These are phyloP conservation scores for Dryas alaskensis DNA, from an alignment of 306 rosid genomes.

Conservation along the genomic window DNA sequence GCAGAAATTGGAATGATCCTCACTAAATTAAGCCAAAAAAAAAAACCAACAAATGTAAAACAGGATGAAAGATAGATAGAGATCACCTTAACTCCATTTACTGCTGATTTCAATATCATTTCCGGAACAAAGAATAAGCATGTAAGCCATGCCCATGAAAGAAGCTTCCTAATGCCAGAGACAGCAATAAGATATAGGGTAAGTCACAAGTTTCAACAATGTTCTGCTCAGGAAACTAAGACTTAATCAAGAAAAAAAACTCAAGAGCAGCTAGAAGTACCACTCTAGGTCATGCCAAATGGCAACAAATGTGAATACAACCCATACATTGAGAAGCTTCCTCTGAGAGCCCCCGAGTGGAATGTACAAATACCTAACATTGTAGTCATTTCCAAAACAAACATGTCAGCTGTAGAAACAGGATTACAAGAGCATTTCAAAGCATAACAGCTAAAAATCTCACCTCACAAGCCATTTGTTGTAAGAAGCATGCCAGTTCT, in stretches of 20 bases:
- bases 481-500: slow-evolving; percentile 97
- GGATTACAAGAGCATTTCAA: slow-evolving; percentile 13
- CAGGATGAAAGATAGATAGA: slow-evolving; percentile 20
- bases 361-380: slow-evolving; percentile 83
- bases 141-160: slow-evolving; percentile 97
- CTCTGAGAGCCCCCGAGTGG: slow-evolving; percentile 85
- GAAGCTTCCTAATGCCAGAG: slow-evolving; percentile 77
- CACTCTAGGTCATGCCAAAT: slow-evolving; percentile 96
- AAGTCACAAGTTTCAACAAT: slow-evolving; percentile 20
- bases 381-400: slow-evolving; percentile 11
- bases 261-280: slow-evolving; percentile 38
- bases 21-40: neutral
- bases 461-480: slow-evolving; percentile 99
- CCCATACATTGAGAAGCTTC: slow-evolving; percentile 83
- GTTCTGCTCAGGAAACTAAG: slow-evolving; percentile 20
- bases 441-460: slow-evolving; percentile 24
- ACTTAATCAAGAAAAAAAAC: slow-evolving; percentile 27
- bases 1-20: neutral
- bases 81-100: slow-evolving; percentile 66
- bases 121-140: slow-evolving; percentile 90
- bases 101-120: slow-evolving; percentile 69
- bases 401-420: slow-evolving; percentile 12
- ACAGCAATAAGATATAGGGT: slow-evolving; percentile 18
- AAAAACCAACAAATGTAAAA: neutral
- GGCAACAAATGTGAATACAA: slow-evolving; percentile 86